These are phyloP conservation scores for Xylariaceae sp. DNA, from an alignment of 2,329 filamentous ascomycete species.

Conservation along the genomic window DNA sequence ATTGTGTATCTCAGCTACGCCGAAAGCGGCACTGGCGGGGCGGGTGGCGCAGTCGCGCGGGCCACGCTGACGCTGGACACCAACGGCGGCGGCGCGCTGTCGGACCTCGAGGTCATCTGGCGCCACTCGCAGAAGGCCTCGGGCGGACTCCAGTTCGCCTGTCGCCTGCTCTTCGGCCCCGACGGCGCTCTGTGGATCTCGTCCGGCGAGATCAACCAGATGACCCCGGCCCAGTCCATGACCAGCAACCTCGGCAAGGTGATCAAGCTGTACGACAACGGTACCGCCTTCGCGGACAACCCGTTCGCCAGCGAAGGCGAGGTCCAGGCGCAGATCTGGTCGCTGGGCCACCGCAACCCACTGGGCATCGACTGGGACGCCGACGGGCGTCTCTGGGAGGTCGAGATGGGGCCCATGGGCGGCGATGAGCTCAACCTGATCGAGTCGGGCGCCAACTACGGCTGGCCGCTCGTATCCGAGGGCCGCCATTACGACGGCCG, in stretches of 20 bases:
- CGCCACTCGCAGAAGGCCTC: conserved; percentile 36
- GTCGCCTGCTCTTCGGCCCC: conserved; percentile 37
- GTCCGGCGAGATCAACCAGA: conserved; percentile 39
- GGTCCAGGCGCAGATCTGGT: conserved; percentile 37
- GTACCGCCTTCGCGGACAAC: conserved; percentile 37
- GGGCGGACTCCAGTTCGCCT: conserved; percentile 37
- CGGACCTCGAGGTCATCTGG: conserved; percentile 38
- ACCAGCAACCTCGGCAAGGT: conserved; percentile 41
- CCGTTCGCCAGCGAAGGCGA: conserved; percentile 37
- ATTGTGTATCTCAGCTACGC: conserved; percentile 40
- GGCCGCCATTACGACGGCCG: conserved; percentile 39
- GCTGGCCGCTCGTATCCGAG: conserved; percentile 39
- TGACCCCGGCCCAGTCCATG: conserved; percentile 37
- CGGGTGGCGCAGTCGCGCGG: conserved; percentile 37
- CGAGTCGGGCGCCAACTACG: conserved; percentile 39
- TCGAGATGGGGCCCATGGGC: conserved; percentile 41
- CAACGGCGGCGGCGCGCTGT: conserved; percentile 36
- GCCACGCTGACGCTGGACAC: conserved; percentile 36
- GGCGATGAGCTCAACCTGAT: conserved; percentile 43
- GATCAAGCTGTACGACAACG: conserved; percentile 39
- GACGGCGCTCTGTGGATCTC: conserved; percentile 38
- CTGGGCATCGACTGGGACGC: conserved; percentile 40
- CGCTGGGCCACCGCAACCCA: conserved; percentile 39
- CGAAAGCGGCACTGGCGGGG: conserved; percentile 31
- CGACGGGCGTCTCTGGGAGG: conserved; percentile 40